Conservation (phyloP, 2,329 filamentous ascomycete species). For the Pseudocercospora fijiensis region DNA sequence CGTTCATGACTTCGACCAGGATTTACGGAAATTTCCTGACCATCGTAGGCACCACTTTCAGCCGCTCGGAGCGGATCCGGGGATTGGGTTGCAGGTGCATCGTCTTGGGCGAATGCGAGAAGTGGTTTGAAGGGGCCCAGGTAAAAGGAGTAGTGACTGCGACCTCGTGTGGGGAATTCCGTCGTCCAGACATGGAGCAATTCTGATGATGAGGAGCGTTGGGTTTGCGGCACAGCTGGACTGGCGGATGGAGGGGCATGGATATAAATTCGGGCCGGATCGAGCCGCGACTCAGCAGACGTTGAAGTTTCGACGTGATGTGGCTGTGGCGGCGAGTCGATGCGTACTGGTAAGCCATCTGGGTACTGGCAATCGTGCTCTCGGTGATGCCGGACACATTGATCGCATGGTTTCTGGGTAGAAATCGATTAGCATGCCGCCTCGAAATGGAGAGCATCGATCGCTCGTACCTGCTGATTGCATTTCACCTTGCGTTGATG, state of each 20-base stretch:
- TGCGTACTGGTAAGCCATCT: background rate
- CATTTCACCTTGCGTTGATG: slow-evolving; percentile 4
- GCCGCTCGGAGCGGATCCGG: background rate
- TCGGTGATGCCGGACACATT: background rate
- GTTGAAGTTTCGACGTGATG: background rate
- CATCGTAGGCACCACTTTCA: slow-evolving; percentile 3
- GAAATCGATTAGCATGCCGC: too few relatives aligned
- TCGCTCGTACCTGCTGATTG: background rate
- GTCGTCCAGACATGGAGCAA: background rate
- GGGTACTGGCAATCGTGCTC: background rate
- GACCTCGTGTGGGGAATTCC: background rate
- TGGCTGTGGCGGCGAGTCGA: background rate
- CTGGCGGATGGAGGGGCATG: too few relatives aligned
- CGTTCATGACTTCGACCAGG: background rate
- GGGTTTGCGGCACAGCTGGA: background rate
- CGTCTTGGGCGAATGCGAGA: background rate
- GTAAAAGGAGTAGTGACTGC: background rate
- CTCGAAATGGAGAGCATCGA: background rate
- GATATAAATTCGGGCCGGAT: background rate
- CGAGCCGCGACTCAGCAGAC: background rate
- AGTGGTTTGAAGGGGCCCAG: background rate
- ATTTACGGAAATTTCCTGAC: background rate
- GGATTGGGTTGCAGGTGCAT: background rate
- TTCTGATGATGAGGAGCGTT: background rate
- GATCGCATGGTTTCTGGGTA: slow-evolving; percentile 1